phyloP scores from a whole-genome alignment of 1,139 yeast genomes.

The Arxiozyma telluris region DNA sequence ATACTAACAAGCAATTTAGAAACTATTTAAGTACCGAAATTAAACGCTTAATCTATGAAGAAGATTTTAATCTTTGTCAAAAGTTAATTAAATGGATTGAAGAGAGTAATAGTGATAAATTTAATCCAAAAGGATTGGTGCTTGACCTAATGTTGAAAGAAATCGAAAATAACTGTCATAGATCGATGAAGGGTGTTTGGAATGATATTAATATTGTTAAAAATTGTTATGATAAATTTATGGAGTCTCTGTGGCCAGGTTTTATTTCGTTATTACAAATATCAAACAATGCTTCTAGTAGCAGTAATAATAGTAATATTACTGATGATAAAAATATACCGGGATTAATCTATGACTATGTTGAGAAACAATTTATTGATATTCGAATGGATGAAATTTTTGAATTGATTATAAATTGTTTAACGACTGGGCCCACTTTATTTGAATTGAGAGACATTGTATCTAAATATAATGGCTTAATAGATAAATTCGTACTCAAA shows the following conservation, averaged over 20 bases:
- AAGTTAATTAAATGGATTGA: conserved; percentile 23
- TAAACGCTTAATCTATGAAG: conserved; percentile 14
- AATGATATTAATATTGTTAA: conserved; percentile 33
- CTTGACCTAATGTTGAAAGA: conserved; percentile 37
- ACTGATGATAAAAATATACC: conserved; percentile 17
- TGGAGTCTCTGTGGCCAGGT: conserved; percentile 21
- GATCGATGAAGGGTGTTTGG: conserved; percentile 37
- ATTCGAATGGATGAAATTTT: conserved; percentile 57
- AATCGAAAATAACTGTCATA: conserved; percentile 35
- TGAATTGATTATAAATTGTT: conserved; percentile 47
- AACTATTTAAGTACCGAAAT: conserved; percentile 10
- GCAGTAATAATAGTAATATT: conserved; percentile 10
- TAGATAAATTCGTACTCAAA: conserved; percentile 32
- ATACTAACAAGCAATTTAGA: conserved; percentile 14
- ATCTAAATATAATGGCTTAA: conserved; percentile 18
- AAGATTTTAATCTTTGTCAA: conserved; percentile 22
- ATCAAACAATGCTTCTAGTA: conserved; percentile 19
- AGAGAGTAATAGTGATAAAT: conserved; percentile 12
- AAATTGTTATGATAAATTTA: conserved; percentile 22
- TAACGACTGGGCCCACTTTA: conserved; percentile 50
- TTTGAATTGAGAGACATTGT: conserved; percentile 50
- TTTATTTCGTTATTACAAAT: conserved; percentile 16
- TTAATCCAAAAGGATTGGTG: conserved; percentile 28
- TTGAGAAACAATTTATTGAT: conserved; percentile 27
- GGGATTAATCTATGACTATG: conserved; percentile 24